Evolutionary conservation across 2,329 filamentous ascomycete genomes (phyloP).

Genomic region (Fusarium udum): DNA sequence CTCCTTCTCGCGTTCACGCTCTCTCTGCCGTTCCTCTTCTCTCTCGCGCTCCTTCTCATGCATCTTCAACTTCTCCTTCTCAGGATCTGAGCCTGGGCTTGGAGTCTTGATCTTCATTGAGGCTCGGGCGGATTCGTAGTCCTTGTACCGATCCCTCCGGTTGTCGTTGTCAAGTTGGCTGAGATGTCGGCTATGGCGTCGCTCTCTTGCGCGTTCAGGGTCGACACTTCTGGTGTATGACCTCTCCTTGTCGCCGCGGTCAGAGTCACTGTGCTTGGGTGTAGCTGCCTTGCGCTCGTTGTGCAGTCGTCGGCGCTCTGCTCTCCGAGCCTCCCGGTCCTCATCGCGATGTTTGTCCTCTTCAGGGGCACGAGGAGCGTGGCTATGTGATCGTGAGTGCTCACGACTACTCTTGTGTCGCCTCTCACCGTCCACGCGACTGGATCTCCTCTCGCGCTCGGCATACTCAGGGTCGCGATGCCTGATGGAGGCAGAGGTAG

Average conservation of each 20-base stretch:
- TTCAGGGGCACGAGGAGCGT: neutral
- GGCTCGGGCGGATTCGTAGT: neutral
- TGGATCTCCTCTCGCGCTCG: neutral
- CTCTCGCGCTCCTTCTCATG: constrained; percentile 1
- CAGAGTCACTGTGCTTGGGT: neutral
- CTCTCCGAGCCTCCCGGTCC: constrained; percentile 17
- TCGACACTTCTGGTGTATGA: constrained; percentile 1
- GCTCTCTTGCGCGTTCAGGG: constrained; percentile 3
- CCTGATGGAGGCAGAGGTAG: constrained; percentile 11
- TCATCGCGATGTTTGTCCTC: neutral
- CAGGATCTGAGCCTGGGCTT: neutral
- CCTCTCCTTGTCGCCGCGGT: constrained; percentile 2
- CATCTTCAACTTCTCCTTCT: constrained; percentile 18
- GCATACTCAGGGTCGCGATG: constrained; percentile 1
- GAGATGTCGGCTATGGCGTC: constrained; percentile 9
- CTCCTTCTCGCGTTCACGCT: constrained; percentile 20
- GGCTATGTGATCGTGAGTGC: constrained; percentile 3
- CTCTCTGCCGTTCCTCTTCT: constrained; percentile 8
- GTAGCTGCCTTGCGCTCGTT: constrained; percentile 4
- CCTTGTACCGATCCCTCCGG: neutral
- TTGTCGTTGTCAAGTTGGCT: constrained; percentile 14
- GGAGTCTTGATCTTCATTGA: constrained; percentile 4
- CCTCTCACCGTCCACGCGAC: neutral
- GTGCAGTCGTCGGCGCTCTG: constrained; percentile 17
- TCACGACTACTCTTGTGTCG: constrained; percentile 11